These are phyloP conservation scores for Diplosphaera chodatii DNA, from an alignment of 139 green algal genomes.

Conservation along the genomic window DNA sequence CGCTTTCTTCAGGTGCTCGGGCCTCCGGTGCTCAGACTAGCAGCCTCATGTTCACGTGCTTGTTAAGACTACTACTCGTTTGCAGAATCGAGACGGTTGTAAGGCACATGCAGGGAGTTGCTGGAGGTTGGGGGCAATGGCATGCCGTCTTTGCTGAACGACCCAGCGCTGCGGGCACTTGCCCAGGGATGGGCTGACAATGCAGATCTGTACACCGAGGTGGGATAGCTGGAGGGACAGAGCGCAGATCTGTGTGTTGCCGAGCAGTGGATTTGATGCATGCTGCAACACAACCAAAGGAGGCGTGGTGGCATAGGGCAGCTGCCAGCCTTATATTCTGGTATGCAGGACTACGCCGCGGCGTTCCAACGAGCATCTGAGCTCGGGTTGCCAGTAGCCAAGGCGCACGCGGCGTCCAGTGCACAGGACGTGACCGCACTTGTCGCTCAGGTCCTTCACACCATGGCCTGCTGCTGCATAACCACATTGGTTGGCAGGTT, in stretches of 20 bases:
- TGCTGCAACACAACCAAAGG: too few relatives aligned
- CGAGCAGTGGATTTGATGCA: too few relatives aligned
- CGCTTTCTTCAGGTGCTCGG: constrained; percentile 11
- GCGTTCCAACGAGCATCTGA: constrained; percentile 9
- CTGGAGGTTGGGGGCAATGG: background rate
- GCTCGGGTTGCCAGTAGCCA: constrained; percentile 1
- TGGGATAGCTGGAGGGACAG: too few relatives aligned
- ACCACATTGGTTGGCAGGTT: too few relatives aligned
- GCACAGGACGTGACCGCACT: background rate
- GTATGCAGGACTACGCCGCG: constrained; percentile 17
- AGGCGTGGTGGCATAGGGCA: too few relatives aligned
- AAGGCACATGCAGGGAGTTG: background rate
- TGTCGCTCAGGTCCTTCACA: constrained; percentile 2
- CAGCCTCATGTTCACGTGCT: too few relatives aligned
- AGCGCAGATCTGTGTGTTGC: too few relatives aligned
- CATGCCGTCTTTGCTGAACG: background rate
- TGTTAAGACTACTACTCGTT: too few relatives aligned
- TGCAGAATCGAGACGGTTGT: too few relatives aligned
- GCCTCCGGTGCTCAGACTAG: too few relatives aligned
- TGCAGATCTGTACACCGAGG: background rate
- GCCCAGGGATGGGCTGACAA: background rate
- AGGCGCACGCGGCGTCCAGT: background rate
- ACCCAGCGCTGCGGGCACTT: background rate
- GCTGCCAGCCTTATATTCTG: too few relatives aligned
- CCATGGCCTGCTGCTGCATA: too few relatives aligned